A percentile compares a stretch with the other conserved stretches of the same genome.
Evolutionary conservation across 2,329 filamentous ascomycete genomes (phyloP).

Genomic region (Penicillium decumbens): DNA sequence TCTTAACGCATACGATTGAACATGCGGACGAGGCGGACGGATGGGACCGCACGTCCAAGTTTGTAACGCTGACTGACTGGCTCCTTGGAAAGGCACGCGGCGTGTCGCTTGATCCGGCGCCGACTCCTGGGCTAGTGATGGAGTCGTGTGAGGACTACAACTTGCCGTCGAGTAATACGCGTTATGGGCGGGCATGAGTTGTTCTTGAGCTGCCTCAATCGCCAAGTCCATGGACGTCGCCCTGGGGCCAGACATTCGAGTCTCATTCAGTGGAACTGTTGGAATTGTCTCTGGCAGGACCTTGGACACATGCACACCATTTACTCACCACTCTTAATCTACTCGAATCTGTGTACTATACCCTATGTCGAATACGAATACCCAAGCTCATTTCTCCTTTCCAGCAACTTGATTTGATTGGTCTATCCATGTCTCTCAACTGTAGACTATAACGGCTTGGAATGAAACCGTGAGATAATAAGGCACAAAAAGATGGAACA

Average conservation of each 20-base stretch:
- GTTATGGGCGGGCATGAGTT: background rate
- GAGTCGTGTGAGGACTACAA: constrained; percentile 20
- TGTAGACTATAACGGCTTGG: background rate
- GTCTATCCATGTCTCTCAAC: background rate
- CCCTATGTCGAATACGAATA: background rate
- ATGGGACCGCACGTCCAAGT: constrained; percentile 77
- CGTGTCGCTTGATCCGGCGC: constrained; percentile 27
- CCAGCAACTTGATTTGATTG: background rate
- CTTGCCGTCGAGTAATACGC: background rate
- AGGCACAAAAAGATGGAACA: no score
- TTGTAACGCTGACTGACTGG: constrained; percentile 94
- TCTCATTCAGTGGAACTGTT: no score
- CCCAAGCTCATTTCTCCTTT: background rate
- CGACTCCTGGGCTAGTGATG: constrained; percentile 28
- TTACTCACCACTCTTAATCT: background rate
- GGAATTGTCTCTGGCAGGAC: no score
- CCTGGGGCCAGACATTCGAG: no score
- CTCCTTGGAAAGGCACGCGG: constrained; percentile 72
- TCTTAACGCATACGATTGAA: constrained; percentile 88
- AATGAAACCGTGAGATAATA: background rate
- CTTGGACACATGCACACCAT: no score
- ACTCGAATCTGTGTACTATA: background rate
- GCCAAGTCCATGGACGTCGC: no score
- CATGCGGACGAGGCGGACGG: constrained; percentile 78
- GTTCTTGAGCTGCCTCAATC: background rate